phyloP scores from a whole-genome alignment of 345 rosid genomes.

The Pistacia vera region DNA sequence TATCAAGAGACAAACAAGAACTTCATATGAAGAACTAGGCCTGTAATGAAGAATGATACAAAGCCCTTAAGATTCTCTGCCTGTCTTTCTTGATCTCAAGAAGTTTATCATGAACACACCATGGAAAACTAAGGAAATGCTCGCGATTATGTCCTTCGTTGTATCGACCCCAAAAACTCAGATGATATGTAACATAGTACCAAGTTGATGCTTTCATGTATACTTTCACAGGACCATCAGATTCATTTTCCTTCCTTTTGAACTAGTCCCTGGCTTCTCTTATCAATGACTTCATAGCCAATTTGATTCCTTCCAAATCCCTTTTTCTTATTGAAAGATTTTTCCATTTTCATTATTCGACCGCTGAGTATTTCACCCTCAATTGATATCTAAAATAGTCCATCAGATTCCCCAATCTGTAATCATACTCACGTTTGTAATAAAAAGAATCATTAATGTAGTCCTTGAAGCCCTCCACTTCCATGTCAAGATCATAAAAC shows the following conservation, averaged over 20 bases:
- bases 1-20: background rate
- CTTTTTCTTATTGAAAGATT: constrained; percentile 40
- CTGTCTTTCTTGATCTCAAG: constrained; percentile 24
- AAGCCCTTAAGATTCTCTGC: background rate
- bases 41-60: background rate
- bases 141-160: constrained; percentile 17
- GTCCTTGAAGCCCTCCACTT: constrained; percentile 45
- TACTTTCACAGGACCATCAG: constrained; percentile 16
- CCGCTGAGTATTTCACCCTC: constrained; percentile 68
- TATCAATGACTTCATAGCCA: constrained; percentile 41
- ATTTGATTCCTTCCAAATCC: constrained; percentile 35
- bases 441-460: constrained; percentile 35
- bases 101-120: constrained; percentile 41
- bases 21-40: background rate
- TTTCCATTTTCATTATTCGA: constrained; percentile 41
- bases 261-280: constrained; percentile 54
- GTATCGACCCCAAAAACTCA: constrained; percentile 28
- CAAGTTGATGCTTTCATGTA: constrained; percentile 52
- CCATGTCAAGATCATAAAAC: constrained; percentile 56
- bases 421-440: constrained; percentile 41
- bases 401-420: constrained; percentile 48
- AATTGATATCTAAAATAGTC: constrained; percentile 46
- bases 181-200: constrained; percentile 49
- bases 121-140: constrained; percentile 44
- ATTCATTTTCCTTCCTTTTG: constrained; percentile 7